phyloP scores from a whole-genome alignment of 176 grass and related monocot genomes.

The Zoysia japonica region DNA sequence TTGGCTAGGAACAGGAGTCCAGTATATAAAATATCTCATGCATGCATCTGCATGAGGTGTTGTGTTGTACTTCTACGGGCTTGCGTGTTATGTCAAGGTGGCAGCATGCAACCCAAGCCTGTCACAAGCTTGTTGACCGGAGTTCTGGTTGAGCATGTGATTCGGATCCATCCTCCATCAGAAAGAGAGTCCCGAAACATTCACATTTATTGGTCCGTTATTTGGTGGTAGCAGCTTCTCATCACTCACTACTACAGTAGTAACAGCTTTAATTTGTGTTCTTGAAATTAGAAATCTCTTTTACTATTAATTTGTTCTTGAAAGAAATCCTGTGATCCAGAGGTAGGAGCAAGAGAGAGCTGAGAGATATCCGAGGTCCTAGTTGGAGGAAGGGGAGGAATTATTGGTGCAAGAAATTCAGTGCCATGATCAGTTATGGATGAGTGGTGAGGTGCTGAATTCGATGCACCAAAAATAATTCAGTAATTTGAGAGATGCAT shows the following conservation, averaged over 20 bases:
- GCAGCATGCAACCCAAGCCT: slow-evolving; percentile 36
- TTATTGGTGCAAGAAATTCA: slow-evolving; percentile 71
- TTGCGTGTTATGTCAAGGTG: slow-evolving; percentile 40
- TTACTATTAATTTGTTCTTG: background rate
- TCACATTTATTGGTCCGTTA: slow-evolving; percentile 50
- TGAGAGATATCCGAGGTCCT: background rate
- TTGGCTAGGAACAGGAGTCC: background rate
- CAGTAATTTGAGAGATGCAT: slow-evolving; percentile 22
- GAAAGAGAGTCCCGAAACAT: background rate
- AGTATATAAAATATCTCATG: slow-evolving; percentile 9
- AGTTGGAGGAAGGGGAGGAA: slow-evolving; percentile 1
- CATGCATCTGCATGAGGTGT: slow-evolving; percentile 33
- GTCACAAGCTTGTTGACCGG: slow-evolving; percentile 50
- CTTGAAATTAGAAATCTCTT: background rate
- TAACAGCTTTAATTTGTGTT: background rate
- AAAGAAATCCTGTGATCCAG: no score
- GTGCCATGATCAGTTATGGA: slow-evolving; percentile 60
- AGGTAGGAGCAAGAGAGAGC: no score
- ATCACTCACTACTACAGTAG: background rate
- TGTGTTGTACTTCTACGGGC: slow-evolving; percentile 1
- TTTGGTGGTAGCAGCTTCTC: slow-evolving; percentile 22
- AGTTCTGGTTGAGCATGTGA: slow-evolving; percentile 13
- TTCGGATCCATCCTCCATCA: background rate
- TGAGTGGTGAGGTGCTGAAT: slow-evolving; percentile 69
- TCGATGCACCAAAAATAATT: slow-evolving; percentile 42